Evolutionary conservation across 768 basidiomycete genomes (phyloP).

Genomic region (Tremella fuciformis): DNA sequence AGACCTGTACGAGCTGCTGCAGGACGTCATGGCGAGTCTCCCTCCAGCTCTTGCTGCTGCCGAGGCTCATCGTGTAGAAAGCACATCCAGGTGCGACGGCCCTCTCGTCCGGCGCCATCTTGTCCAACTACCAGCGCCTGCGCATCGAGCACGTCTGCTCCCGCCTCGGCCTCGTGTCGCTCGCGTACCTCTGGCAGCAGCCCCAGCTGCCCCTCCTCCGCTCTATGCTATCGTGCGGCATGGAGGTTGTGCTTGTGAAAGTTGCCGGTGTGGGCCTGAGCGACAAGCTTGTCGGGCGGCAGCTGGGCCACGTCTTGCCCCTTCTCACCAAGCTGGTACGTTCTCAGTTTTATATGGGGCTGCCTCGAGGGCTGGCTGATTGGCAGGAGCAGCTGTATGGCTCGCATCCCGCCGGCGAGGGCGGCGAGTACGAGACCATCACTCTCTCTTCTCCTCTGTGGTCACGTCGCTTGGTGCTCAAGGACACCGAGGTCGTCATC

Average conservation of each 20-base stretch:
- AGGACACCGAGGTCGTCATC: conserved; percentile 65
- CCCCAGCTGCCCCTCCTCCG: conserved; percentile 77
- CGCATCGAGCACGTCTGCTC: conserved; percentile 95
- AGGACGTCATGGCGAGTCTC: conserved; percentile 67
- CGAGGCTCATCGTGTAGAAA: conserved; percentile 54
- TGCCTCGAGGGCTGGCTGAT: neutral
- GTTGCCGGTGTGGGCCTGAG: conserved; percentile 90
- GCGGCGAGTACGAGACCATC: conserved; percentile 94
- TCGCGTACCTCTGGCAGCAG: conserved; percentile 92
- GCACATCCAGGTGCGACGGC: conserved; percentile 77
- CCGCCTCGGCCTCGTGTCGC: conserved; percentile 71
- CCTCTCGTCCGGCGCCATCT: conserved; percentile 91
- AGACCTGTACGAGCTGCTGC: conserved; percentile 74
- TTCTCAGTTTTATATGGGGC: conserved; percentile 7
- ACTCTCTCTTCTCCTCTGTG: conserved; percentile 88
- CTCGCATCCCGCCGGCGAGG: conserved; percentile 92
- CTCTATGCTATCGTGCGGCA: conserved; percentile 75
- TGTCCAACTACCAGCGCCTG: conserved; percentile 94
- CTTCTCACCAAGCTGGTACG: conserved; percentile 70
- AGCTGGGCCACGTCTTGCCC: conserved; percentile 69
- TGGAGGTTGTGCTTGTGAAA: conserved; percentile 86
- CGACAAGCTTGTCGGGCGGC: conserved; percentile 71
- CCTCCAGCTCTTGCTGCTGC: neutral
- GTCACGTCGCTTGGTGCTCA: conserved; percentile 70
- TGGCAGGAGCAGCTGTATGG: conserved; percentile 74